phyloP scores from a whole-genome alignment of 2,329 filamentous ascomycete species.

The Colletotrichum somersetense region DNA sequence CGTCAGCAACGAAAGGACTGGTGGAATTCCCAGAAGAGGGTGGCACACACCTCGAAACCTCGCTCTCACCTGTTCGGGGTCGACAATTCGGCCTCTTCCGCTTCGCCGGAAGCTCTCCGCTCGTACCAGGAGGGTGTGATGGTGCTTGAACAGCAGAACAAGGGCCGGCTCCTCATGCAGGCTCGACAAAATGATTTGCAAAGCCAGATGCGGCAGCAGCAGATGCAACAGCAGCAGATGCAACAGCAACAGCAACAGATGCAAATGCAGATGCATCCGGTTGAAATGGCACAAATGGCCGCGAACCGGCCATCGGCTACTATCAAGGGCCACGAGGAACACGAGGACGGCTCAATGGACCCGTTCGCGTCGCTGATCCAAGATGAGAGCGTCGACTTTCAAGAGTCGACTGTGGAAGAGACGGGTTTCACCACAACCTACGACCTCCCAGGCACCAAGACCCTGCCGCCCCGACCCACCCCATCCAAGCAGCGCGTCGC shows the following conservation, averaged over 20 bases:
- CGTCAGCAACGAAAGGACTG: slow-evolving; percentile 49
- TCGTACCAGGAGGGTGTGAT: slow-evolving; percentile 5
- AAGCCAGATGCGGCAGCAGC: not conserved
- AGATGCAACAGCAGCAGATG: not conserved
- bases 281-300: not conserved
- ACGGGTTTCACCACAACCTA: slow-evolving; percentile 72
- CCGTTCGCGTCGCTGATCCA: slow-evolving; percentile 10
- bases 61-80: slow-evolving; percentile 32
- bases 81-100: not conserved
- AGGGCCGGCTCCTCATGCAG: not conserved
- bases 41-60: slow-evolving; percentile 46
- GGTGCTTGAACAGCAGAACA: slow-evolving; percentile 10
- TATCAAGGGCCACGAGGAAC: no score
- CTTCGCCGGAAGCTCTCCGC: not conserved
- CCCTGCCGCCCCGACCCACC: slow-evolving; percentile 63
- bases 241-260: no score
- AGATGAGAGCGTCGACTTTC: slow-evolving; percentile 55
- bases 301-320: not conserved
- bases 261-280: not conserved
- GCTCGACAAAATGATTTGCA: not conserved
- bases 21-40: slow-evolving; percentile 48
- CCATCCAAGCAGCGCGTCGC: slow-evolving; percentile 71
- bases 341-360: not conserved
- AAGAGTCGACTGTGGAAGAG: slow-evolving; percentile 69
- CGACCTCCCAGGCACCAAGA: slow-evolving; percentile 70